A percentile compares a stretch with the other conserved stretches of the same genome.
Conservation (phyloP, 345 rosid species). For the Salix suchowensis region DNA sequence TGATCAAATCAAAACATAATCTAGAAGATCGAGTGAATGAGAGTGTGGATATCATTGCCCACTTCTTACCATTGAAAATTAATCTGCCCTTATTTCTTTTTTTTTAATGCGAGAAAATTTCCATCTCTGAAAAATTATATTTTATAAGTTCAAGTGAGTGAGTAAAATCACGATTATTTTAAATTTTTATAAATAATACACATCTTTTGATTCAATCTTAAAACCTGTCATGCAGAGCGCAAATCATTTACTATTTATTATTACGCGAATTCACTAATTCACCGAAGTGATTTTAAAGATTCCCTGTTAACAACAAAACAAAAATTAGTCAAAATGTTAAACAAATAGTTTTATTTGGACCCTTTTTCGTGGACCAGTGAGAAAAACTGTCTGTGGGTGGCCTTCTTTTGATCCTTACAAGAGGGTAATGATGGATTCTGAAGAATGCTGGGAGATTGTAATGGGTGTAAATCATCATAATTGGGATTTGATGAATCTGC, state of each 20-base stretch:
- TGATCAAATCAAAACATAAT: no score
- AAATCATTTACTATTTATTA: no score
- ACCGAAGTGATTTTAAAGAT: not conserved
- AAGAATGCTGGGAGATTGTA: slow-evolving; percentile 13
- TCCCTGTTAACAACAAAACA: not conserved
- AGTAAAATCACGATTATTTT: accelerated
- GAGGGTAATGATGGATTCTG: slow-evolving; percentile 19
- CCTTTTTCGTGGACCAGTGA: not conserved
- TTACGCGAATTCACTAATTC: not conserved
- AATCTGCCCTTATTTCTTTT: no score
- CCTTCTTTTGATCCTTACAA: not conserved
- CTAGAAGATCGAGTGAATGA: no score
- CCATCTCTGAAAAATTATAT: accelerated
- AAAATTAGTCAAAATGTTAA: not conserved
- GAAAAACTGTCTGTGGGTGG: slow-evolving; percentile 1
- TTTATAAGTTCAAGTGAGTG: accelerated
- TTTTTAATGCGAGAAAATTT: accelerated
- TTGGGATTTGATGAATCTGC: slow-evolving; percentile 3
- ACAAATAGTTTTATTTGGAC: not conserved
- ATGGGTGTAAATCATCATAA: slow-evolving; percentile 22
- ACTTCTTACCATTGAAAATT: no score
- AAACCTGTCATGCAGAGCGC: accelerated
- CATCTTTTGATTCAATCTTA: accelerated
- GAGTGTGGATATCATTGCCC: no score
- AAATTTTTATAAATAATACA: accelerated